Percentiles rank a stretch among this genome's conserved stretches.
Conservation (phyloP, 2,329 filamentous ascomycete genomes). For the Fusarium chaquense region DNA sequence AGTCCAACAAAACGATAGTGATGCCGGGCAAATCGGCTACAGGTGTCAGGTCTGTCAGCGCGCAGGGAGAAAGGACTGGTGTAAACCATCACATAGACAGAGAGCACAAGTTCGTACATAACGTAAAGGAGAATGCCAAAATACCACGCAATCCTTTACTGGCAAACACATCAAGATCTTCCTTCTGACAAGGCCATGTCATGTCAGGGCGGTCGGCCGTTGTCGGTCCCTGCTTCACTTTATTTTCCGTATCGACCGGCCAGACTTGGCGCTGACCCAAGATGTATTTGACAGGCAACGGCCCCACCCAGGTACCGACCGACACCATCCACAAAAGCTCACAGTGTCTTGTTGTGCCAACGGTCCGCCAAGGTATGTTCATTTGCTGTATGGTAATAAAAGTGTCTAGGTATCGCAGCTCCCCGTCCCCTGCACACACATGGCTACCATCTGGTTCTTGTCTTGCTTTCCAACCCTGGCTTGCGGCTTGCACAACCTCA, state of each 20-base stretch:
- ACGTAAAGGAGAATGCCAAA: background rate
- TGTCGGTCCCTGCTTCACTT: slow-evolving; percentile 31
- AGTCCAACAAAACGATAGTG: background rate
- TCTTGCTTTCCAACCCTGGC: slow-evolving; percentile 33
- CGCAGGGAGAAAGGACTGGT: background rate
- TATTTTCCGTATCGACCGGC: slow-evolving; percentile 37
- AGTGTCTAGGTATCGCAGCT: slow-evolving; percentile 13
- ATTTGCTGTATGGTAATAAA: slow-evolving; percentile 4
- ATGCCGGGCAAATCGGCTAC: background rate
- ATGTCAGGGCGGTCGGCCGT: slow-evolving; percentile 14
- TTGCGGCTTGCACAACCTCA: slow-evolving; percentile 30
- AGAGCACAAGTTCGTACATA: background rate
- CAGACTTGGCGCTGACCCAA: slow-evolving; percentile 43
- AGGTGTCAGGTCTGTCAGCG: background rate
- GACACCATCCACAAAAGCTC: slow-evolving; percentile 31
- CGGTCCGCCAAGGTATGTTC: slow-evolving; percentile 30
- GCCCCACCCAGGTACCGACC: slow-evolving; percentile 39
- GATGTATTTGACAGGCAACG: slow-evolving; percentile 45
- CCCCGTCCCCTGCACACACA: slow-evolving; percentile 38
- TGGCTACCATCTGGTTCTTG: slow-evolving; percentile 35
- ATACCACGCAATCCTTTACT: background rate
- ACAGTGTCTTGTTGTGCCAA: slow-evolving; percentile 37
- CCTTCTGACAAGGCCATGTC: slow-evolving; percentile 2
- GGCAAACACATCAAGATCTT: background rate
- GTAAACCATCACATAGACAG: background rate